A percentile compares a stretch with the other conserved stretches of the same genome.
Conservation (phyloP, 2,329 filamentous ascomycete genomes). For the Ophiosphaerella herpotricha region DNA sequence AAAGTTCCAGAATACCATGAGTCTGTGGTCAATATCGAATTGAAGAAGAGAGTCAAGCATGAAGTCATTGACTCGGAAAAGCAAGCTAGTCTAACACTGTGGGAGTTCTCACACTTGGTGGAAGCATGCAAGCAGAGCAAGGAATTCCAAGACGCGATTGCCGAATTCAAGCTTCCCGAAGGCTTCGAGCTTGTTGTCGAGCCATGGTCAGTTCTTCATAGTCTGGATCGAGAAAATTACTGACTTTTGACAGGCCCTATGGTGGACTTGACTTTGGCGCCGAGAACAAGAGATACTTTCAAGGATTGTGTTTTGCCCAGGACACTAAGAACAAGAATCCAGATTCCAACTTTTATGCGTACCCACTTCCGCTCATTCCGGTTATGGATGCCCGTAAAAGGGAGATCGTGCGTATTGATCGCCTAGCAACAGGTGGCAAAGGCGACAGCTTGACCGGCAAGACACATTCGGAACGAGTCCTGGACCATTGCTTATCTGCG, state of each 20-base stretch:
- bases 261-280: constrained; percentile 57
- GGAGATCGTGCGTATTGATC: constrained; percentile 43
- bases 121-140: constrained; percentile 58
- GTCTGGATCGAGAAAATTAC: neutral
- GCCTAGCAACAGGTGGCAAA: constrained; percentile 45
- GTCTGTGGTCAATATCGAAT: constrained; percentile 55
- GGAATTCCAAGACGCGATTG: constrained; percentile 57
- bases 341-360: constrained; percentile 49
- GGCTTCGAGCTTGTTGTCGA: constrained; percentile 62
- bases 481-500: constrained; percentile 56
- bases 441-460: constrained; percentile 44
- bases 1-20: constrained; percentile 61
- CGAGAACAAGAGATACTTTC: constrained; percentile 57
- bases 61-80: constrained; percentile 54
- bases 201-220: constrained; percentile 46
- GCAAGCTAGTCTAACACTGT: constrained; percentile 56
- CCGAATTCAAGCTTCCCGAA: constrained; percentile 58
- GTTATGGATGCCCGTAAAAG: constrained; percentile 43
- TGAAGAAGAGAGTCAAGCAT: constrained; percentile 49
- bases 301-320: constrained; percentile 59
- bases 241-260: constrained; percentile 49
- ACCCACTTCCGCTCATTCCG: constrained; percentile 44
- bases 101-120: constrained; percentile 37
- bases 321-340: constrained; percentile 52
- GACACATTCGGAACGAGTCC: constrained; percentile 43